These are phyloP conservation scores for Metroxylon sagu DNA, from an alignment of 176 grass and related monocot species.

Conservation along the genomic window DNA sequence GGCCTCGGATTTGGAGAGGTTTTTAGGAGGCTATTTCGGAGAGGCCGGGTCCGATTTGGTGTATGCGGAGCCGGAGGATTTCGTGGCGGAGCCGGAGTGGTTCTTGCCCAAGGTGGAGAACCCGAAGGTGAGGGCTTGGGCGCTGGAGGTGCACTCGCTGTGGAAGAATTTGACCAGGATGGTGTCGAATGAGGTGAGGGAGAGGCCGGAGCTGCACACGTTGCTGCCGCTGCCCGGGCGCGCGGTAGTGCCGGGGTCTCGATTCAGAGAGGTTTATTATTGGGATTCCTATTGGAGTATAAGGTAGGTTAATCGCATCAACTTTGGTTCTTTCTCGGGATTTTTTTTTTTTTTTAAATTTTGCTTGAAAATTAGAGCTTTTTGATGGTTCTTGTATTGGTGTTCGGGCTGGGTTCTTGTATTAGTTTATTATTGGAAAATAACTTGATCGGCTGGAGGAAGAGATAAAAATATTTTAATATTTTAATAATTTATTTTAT, in stretches of 20 bases:
- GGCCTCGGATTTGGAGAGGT: conserved; percentile 24
- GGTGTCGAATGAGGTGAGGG: conserved; percentile 31
- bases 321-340: too few relatives aligned
- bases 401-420: too few relatives aligned
- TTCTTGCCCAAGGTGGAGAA: conserved; percentile 62
- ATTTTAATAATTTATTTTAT: too few relatives aligned
- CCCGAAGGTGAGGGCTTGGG: conserved; percentile 58
- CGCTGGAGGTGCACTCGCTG: conserved; percentile 76
- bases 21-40: conserved; percentile 37
- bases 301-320: conserved; percentile 32
- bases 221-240: conserved; percentile 56
- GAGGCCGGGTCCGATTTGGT: conserved; percentile 64
- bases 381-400: too few relatives aligned
- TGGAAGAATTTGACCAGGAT: conserved; percentile 53
- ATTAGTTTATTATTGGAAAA: too few relatives aligned
- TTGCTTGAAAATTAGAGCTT: too few relatives aligned
- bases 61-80: conserved; percentile 35
- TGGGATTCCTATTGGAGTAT: conserved; percentile 93
- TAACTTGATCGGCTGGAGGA: too few relatives aligned
- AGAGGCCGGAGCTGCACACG: conserved; percentile 50
- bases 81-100: conserved; percentile 40
- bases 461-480: too few relatives aligned
- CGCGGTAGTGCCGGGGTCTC: conserved; percentile 60
- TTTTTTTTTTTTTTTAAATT: too few relatives aligned
- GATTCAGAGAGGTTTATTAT: conserved; percentile 95